These are phyloP conservation scores for Cantharellus anzutake DNA, from an alignment of 768 basidiomycete genomes.

Conservation along the genomic window DNA sequence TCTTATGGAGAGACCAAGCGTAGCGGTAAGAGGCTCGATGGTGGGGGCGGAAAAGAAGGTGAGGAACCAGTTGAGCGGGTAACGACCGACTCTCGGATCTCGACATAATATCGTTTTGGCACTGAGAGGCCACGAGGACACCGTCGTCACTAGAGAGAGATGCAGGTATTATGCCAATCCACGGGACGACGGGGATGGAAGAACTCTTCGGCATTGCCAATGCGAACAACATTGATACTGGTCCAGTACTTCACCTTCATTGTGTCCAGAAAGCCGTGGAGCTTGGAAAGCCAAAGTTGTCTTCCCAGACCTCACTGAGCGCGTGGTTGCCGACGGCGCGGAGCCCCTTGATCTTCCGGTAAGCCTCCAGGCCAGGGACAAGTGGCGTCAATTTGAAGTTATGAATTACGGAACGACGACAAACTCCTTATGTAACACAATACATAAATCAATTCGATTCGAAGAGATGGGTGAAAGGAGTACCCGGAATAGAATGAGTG, in stretches of 20 bases:
- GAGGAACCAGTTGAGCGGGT: no score
- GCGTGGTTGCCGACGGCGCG: conserved; percentile 11
- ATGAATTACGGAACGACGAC: no score
- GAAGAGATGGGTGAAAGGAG: no score
- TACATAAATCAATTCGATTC: no score
- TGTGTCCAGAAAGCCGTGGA: conserved; percentile 9
- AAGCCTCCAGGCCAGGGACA: not conserved
- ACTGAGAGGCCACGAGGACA: conserved; percentile 1
- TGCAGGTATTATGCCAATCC: conserved; percentile 5
- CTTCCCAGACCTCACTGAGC: conserved; percentile 11
- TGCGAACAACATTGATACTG: conserved; percentile 12
- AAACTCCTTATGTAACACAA: no score
- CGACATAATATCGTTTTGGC: no score
- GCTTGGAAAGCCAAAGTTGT: conserved; percentile 6
- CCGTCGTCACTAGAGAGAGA: conserved; percentile 1
- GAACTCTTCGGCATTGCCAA: conserved; percentile 9
- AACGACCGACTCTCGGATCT: no score
- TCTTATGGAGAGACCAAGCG: no score
- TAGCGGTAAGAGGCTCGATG: no score
- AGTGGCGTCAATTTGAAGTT: no score
- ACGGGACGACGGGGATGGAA: conserved; percentile 1
- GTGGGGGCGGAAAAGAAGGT: no score
- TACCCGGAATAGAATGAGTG: no score
- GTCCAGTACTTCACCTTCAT: conserved; percentile 11
- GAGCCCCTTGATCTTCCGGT: not conserved